Evolutionary conservation across 768 basidiomycete species (phyloP), one percentile per base, ranked within the genome.

Genomic region (Lyophyllum atratum): DNA sequence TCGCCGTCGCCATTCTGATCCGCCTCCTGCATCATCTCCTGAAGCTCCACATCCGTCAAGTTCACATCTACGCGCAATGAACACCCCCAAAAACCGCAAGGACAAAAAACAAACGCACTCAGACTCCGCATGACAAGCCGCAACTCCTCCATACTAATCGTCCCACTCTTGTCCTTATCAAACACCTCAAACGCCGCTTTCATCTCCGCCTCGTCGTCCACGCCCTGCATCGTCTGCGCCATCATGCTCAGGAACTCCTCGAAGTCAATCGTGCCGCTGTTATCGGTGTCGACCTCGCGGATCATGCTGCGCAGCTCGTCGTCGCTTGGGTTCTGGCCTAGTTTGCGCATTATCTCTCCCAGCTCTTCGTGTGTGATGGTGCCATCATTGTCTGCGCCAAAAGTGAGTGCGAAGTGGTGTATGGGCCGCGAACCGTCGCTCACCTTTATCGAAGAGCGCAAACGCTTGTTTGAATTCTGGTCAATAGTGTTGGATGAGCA

Each of bases 131-230:
- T 96, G 69, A 98, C 93, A 69, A 94, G 90, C 70, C 90, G 82
- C 72, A 97, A 73, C 79, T 98, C 96, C 1, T 90, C 88, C 4
- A 90, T 87, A 44, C 84, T 89, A 79, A 98, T 98, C 72, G 79
- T 89, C 21, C 95, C 96, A 66, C 93, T 95, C 11, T 90, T 90
- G 68, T 98, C 93, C 83, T 93, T 96, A 77, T 98, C 96, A 67
- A 98, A 98, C 51, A 95, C 74, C 59, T 74, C 73, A 69, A 83
- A 81, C 12, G 80, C 78, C 68, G 76, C 70, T 65, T 75, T 72
- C 55, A 80, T 72, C 65, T 81, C 79, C 61, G 78, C 76, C 56
- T 79, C 78, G 54, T 72, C 73, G 53, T 74, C 74, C 17, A 72
- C 71, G 51, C 74, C 73, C 47, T 68, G 66, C 62, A 78, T 70